Evolutionary conservation across 2,329 filamentous ascomycete genomes (phyloP), one percentile per base, ranked within the genome.

Genomic region (Cladophialophora chaetospira): DNA sequence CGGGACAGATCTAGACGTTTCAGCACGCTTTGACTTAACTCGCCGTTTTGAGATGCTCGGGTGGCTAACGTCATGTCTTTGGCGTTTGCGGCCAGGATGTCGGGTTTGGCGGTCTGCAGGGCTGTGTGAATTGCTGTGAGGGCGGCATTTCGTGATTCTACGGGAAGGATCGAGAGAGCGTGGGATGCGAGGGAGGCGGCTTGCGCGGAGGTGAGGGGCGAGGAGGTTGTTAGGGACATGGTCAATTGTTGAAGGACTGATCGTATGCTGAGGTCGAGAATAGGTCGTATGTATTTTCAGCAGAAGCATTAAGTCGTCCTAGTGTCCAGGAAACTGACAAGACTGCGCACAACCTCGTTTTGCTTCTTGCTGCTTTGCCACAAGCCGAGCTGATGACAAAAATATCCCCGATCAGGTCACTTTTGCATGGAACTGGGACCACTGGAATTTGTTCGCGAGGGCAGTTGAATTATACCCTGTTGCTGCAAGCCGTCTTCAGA

Each of bases 221-320:
- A 88, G 52, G 88, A 89, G 72, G 89, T 92, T 46, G 92, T 96
- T 57, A 97, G 81, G 64, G 93, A 96, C 94, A 97, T 96, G 29
- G 26, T 53, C 11, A 11, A 13, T 42, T 45, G 48, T 21, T 8
- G n/a, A n/a, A n/a, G n/a, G n/a, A n/a, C n/a, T n/a, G n/a, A n/a
- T n/a, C n/a, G n/a, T n/a, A n/a, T n/a, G n/a, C n/a, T n/a, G n/a
- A n/a, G n/a, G n/a, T n/a, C n/a, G n/a, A n/a, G n/a, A n/a, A n/a
- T n/a, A n/a, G n/a, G n/a, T n/a, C n/a, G n/a, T n/a, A n/a, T n/a
- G n/a, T n/a, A n/a, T n/a, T n/a, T n/a, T n/a, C n/a, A n/a, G n/a
- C n/a, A n/a, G n/a, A n/a, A n/a, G n/a, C n/a, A n/a, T n/a, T n/a
- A n/a, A n/a, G n/a, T n/a, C n/a, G n/a, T n/a, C n/a, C n/a, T n/a